These are phyloP conservation scores for Eucalyptus victrix DNA, from an alignment of 345 rosid species.

Conservation along the genomic window DNA sequence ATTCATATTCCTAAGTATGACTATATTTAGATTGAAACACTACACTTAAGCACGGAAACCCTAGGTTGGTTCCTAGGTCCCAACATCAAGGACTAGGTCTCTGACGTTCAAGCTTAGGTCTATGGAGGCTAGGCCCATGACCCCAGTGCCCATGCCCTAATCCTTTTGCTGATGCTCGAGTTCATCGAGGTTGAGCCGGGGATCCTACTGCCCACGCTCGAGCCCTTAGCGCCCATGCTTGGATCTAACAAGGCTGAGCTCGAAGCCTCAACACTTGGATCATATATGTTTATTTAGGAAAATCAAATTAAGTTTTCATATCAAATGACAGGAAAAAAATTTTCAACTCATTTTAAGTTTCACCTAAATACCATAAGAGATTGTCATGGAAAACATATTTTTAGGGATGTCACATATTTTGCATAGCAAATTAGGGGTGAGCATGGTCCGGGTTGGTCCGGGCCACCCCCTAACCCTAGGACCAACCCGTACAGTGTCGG, in stretches of 20 bases:
- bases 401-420: neutral
- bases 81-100: neutral
- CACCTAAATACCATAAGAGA: neutral
- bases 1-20: neutral
- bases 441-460: too few relatives aligned
- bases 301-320: neutral
- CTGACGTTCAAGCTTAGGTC: neutral
- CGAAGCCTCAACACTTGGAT: too few relatives aligned
- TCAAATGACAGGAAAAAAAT: neutral
- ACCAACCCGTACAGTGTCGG: too few relatives aligned
- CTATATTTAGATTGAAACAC: rapidly evolving
- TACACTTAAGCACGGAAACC: too few relatives aligned
- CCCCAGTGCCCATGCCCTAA: neutral
- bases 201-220: neutral
- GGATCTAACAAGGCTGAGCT: too few relatives aligned
- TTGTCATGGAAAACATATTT: too few relatives aligned
- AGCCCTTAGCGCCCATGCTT: neutral
- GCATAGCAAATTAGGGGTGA: too few relatives aligned
- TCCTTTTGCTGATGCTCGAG: rapidly evolving
- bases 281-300: too few relatives aligned
- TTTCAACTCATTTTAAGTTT: neutral
- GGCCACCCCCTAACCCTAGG: too few relatives aligned
- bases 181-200: neutral
- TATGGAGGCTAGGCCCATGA: neutral
- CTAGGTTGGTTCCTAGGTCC: neutral